Evolutionary conservation across 2,329 filamentous ascomycete species (phyloP).

Genomic region (Xylariales sp.): DNA sequence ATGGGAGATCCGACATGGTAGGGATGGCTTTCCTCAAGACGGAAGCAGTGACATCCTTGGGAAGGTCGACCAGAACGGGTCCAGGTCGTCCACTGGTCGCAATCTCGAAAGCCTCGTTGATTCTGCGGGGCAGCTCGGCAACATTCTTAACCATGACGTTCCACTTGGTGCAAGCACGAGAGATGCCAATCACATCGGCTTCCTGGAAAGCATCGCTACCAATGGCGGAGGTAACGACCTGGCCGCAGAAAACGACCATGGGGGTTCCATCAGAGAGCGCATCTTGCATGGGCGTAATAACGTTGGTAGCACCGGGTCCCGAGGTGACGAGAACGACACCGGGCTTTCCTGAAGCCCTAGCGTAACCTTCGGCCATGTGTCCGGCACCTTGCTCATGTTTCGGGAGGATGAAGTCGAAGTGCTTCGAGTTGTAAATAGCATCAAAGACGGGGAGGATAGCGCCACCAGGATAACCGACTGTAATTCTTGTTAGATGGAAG

Average conservation of each 20-base stretch:
- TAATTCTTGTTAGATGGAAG: slow-evolving; percentile 15
- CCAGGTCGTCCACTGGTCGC: slow-evolving; percentile 91
- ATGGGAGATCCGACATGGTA: slow-evolving; percentile 65
- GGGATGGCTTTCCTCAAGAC: slow-evolving; percentile 82
- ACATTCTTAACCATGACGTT: slow-evolving; percentile 98
- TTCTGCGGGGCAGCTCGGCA: slow-evolving; percentile 85
- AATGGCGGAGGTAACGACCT: slow-evolving; percentile 86
- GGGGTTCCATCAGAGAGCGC: slow-evolving; percentile 93
- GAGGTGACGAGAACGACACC: slow-evolving; percentile 97
- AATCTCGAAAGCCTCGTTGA: slow-evolving; percentile 98
- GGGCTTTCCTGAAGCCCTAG: slow-evolving; percentile 86
- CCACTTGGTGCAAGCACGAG: slow-evolving; percentile 95
- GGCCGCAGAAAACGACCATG: slow-evolving; percentile 91
- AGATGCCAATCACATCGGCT: slow-evolving; percentile 91
- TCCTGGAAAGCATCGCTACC: slow-evolving; percentile 97
- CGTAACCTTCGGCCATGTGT: slow-evolving; percentile 98
- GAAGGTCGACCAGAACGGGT: slow-evolving; percentile 90
- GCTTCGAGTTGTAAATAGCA: slow-evolving; percentile 95
- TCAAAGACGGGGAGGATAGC: slow-evolving; percentile 98
- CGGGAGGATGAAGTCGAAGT: slow-evolving; percentile 94
- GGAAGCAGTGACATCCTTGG: slow-evolving; percentile 91
- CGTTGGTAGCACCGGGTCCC: slow-evolving; percentile 92
- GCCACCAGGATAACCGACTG: slow-evolving; percentile 87
- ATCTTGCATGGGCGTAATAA: slow-evolving; percentile 94
- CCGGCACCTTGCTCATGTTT: slow-evolving; percentile 96